Evolutionary conservation across 805 yeast species (phyloP).

Genomic region (Myxozyma neotropica): DNA sequence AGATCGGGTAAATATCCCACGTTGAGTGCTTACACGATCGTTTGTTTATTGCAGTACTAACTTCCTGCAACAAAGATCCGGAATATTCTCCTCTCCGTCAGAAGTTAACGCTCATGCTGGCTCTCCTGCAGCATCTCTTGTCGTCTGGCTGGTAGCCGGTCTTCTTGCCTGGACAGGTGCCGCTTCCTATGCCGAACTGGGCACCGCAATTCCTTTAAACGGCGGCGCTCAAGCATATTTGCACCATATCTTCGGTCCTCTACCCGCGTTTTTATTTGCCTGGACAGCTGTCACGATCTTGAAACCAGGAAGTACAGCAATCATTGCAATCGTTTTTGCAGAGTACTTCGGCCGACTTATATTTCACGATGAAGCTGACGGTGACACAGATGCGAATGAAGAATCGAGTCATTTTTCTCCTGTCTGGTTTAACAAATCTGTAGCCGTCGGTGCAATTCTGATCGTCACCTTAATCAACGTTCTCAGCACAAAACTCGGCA

Average conservation of each 20-base stretch:
- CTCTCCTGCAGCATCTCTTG: constrained; percentile 44
- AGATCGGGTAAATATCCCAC: constrained; percentile 42
- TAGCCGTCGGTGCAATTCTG: constrained; percentile 41
- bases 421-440: constrained; percentile 39
- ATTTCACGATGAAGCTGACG: background rate
- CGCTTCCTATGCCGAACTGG: constrained; percentile 48
- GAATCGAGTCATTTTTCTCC: constrained; percentile 20
- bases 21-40: too few species aligned
- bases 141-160: constrained; percentile 47
- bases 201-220: constrained; percentile 46
- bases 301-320: constrained; percentile 49
- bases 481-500: constrained; percentile 40
- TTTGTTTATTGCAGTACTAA: too few species aligned
- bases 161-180: constrained; percentile 51
- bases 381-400: constrained; percentile 24
- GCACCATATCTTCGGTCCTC: constrained; percentile 44
- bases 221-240: constrained; percentile 49
- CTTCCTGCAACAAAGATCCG: constrained; percentile 39
- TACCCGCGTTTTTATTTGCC: constrained; percentile 45
- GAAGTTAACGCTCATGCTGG: constrained; percentile 45
- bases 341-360: constrained; percentile 43
- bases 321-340: constrained; percentile 46
- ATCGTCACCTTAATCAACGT: constrained; percentile 39
- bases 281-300: constrained; percentile 46
- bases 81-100: constrained; percentile 49